Base-by-base conservation (phyloP, 2,329 filamentous ascomycete species). In the Sporothrix euskadiensis region DNA sequence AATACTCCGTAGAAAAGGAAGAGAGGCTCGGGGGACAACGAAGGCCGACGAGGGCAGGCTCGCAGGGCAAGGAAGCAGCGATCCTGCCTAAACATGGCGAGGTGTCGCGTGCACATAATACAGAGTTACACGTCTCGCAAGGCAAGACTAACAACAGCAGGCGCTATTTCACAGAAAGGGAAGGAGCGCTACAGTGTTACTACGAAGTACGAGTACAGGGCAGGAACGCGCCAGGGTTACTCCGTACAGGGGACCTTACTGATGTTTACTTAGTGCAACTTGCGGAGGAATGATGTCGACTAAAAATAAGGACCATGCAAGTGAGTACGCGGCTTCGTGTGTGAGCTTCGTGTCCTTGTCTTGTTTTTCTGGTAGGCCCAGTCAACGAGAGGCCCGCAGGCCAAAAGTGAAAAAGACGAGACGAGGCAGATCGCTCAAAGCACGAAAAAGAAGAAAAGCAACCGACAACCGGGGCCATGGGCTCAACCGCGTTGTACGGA, bases 91-190 rank as follows among this genome's bases (percentile, higher is more conserved):
- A 54, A 71, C 16, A 49, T 14, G 69, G 41, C 57, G 30, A 41
- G 57, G n/a, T 39, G 59, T 71, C 57, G 70, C 70, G 70, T 71
- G 70, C 56, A 44, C 69, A 61, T 35, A 26, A 26, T 26, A 26
- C 26, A 26, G 26, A 26, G 26, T 26, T 26, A 35, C 35, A 41
- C 52, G 57, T 44, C 35, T 44, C 35, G 35, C 19, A 22, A 26
- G 56, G 30, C 56, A 22, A 26, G 56, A 16, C 56, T 30, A 61
- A 10, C 57, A 39, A 10, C 54, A 6, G 22, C 65, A 22, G 49
- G 22, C 16, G 65, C 19, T 7, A 7, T 35, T 35, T n/a, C 8
- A 30, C 49, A 69, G 44, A 69, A 54, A 22, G 30, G 7, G 30
- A 3, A 49, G 16, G 22, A 52, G 30, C 32, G 59, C 32, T 35